Evolutionary conservation across 2,329 filamentous ascomycete genomes (phyloP), one percentile per base, ranked within the genome.

Genomic region (Ophiostoma novo-ulmi): DNA sequence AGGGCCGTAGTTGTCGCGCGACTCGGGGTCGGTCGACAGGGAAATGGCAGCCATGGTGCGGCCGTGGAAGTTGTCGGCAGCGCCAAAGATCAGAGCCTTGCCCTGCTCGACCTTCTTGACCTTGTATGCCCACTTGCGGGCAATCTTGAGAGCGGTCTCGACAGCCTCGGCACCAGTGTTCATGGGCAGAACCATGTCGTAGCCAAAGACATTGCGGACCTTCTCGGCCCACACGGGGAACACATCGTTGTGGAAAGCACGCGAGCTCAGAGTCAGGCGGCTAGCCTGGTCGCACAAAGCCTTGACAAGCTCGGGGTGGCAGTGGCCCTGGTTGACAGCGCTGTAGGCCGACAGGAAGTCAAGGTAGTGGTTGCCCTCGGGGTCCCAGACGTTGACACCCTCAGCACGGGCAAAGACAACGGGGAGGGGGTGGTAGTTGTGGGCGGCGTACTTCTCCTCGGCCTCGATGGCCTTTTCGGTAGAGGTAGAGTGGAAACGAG

Each of bases 281-380:
- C 90, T 87, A 67, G 95, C 95, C 83, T 99, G 95, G 75, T 97
- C 92, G 52, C 88, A 89, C 73, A 99, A 84, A 17, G 94, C 91
- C 80, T 94, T 94, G 79, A 99, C 89, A 71, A 98, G 89, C 82
- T 97, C 94, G 5, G 95, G 95, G 82, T 99, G 94, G 82, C 94
- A 98, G 81, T 99, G 94, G 74, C 94, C 94, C 82, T 98, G 94
- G 84, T 98, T 98, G 79, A 98, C 93, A 73, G 95, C 95, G 76
- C 92, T 96, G 85, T 99, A 99, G 75, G 95, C 95, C 66, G 94
- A 98, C 75, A 99, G 88, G 82, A 97, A 99, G 83, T 99, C 95
- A 77, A 98, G 89, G 81, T 99, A 98, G 80, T 97, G 90, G 76
- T 89, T 91, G 78, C 92, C 93, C 83, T 99, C 95, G 22, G 95